Evolutionary conservation across 2,329 filamentous ascomycete species (phyloP).

Genomic region (Penicillium sp.): DNA sequence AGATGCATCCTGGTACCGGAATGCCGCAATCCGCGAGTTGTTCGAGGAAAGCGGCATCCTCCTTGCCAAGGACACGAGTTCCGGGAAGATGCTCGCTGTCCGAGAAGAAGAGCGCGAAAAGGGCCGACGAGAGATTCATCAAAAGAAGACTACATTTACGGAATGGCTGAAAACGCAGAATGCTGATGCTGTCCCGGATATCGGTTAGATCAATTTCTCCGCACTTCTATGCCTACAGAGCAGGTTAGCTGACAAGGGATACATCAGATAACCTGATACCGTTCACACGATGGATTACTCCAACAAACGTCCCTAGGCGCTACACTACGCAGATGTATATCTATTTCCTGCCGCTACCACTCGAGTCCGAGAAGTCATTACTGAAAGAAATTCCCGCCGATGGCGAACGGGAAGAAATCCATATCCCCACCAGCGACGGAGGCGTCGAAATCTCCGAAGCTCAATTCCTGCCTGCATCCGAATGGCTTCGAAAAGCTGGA

Average conservation of each 20-base stretch:
- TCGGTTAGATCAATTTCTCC: conserved; percentile 48
- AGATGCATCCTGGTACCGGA: conserved; percentile 75
- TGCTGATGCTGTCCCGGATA: conserved; percentile 57
- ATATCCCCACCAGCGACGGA: conserved; percentile 73
- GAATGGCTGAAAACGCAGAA: conserved; percentile 62
- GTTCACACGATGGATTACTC: conserved; percentile 93
- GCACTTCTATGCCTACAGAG: neutral
- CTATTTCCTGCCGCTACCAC: conserved; percentile 76
- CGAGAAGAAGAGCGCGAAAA: conserved; percentile 63
- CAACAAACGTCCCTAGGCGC: conserved; percentile 69
- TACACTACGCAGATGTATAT: conserved; percentile 98
- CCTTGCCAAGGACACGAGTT: conserved; percentile 59
- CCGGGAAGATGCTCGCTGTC: conserved; percentile 64
- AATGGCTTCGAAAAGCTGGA: conserved; percentile 71
- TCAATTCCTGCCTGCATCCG: conserved; percentile 70
- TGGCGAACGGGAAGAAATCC: conserved; percentile 62
- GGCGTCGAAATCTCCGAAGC: conserved; percentile 75
- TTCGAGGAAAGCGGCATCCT: conserved; percentile 96
- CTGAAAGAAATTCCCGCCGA: conserved; percentile 41
- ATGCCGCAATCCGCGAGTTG: conserved; percentile 85
- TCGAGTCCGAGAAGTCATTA: conserved; percentile 36
- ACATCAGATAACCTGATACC: conserved; percentile 68
- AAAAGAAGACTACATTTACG: conserved; percentile 66
- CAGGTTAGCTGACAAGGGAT: neutral
- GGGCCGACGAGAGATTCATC: conserved; percentile 72